phyloP scores from a whole-genome alignment of 495 filamentous ascomycete species.

The Cudoniella acicularis region DNA sequence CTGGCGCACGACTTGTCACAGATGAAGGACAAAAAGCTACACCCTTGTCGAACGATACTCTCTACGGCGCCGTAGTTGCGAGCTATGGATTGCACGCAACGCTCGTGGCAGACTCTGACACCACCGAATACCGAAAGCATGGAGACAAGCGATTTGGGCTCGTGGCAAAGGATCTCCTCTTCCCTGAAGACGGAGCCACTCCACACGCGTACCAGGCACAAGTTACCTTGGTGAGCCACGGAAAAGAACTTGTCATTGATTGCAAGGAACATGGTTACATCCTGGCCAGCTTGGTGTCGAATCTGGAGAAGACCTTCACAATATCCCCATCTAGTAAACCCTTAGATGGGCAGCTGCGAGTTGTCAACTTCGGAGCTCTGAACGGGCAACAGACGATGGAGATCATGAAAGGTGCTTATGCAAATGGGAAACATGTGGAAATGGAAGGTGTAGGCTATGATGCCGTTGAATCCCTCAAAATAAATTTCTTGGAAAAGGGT shows the following conservation, averaged over 20 bases:
- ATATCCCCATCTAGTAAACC: constrained; percentile 70
- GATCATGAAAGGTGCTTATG: constrained; percentile 73
- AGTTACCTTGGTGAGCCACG: constrained; percentile 37
- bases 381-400: constrained; percentile 61
- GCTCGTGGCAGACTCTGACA: constrained; percentile 85
- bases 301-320: constrained; percentile 73
- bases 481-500: constrained; percentile 61
- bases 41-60: constrained; percentile 25
- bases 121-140: constrained; percentile 65
- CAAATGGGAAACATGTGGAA: constrained; percentile 65
- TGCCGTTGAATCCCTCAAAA: constrained; percentile 54
- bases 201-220: constrained; percentile 67
- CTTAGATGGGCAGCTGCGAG: constrained; percentile 59
- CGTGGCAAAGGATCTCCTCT: constrained; percentile 71
- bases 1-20: constrained; percentile 53
- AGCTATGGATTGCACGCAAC: constrained; percentile 86
- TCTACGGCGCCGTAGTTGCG: constrained; percentile 78
- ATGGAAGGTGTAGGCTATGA: constrained; percentile 51
- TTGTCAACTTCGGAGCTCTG: constrained; percentile 71
- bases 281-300: constrained; percentile 68
- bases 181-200: constrained; percentile 49
- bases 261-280: constrained; percentile 63
- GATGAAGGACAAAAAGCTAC: constrained; percentile 30
- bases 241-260: constrained; percentile 28
- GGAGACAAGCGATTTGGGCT: constrained; percentile 77